phyloP scores from a whole-genome alignment of 371 early-diverging fungal species.

The Apophysomyces variabilis region DNA sequence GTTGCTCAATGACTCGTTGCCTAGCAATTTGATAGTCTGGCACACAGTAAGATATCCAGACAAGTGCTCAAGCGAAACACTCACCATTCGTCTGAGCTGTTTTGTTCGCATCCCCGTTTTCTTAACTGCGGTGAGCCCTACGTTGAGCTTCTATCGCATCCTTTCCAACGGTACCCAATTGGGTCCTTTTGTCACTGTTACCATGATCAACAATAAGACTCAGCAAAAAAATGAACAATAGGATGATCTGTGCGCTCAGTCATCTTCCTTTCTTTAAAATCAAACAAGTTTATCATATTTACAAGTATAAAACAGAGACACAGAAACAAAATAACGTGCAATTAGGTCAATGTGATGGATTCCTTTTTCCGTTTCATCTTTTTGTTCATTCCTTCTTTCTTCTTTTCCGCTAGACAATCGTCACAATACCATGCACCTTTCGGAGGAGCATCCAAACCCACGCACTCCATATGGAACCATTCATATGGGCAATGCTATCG shows the following conservation, averaged over 20 bases:
- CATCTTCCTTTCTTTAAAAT: neutral
- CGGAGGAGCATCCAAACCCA: slow-evolving; percentile 82
- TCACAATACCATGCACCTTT: slow-evolving; percentile 94
- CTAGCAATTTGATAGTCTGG: no score
- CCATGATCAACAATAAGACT: no score
- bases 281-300: neutral
- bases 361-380: slow-evolving; percentile 38
- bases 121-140: no score
- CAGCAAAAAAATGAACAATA: no score
- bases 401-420: slow-evolving; percentile 63
- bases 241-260: neutral
- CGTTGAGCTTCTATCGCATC: no score
- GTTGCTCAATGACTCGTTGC: no score
- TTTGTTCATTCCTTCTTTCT: slow-evolving; percentile 39
- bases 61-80: no score
- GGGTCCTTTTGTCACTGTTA: no score
- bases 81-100: no score
- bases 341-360: neutral
- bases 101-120: no score
- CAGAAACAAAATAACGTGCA: neutral
- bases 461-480: slow-evolving; percentile 97
- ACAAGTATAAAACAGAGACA: neutral
- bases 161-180: no score
- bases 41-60: no score
- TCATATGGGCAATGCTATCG: slow-evolving; percentile 66